These are phyloP conservation scores for Halophytophthora batemanensis DNA, from an alignment of 352 stramenopile genomes.

Conservation along the genomic window DNA sequence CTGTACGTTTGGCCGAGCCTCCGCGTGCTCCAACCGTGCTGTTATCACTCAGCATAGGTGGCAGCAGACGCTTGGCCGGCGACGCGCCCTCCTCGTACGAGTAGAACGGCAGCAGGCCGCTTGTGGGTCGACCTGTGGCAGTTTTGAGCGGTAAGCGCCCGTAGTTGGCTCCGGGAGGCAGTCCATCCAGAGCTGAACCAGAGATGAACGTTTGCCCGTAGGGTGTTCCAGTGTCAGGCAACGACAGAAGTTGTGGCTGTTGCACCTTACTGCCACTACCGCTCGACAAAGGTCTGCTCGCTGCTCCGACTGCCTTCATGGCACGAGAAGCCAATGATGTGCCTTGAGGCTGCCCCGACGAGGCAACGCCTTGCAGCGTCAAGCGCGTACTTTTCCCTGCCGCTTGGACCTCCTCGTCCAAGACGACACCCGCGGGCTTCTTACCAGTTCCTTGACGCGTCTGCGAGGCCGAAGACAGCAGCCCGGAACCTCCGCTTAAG, in stretches of 20 bases:
- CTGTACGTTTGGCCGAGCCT: background rate
- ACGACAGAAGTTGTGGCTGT: background rate
- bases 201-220: slow-evolving; percentile 14
- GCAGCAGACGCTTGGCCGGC: slow-evolving; percentile 18
- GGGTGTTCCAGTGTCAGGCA: background rate
- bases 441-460: slow-evolving; percentile 5
- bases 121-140: background rate
- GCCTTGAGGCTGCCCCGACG: background rate
- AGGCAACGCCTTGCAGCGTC: slow-evolving; percentile 4
- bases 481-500: slow-evolving; percentile 1
- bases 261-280: background rate
- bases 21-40: background rate
- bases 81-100: slow-evolving; percentile 21
- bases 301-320: too few relatives aligned
- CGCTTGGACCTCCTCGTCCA: slow-evolving; percentile 7
- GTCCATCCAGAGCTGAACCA: slow-evolving; percentile 9
- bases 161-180: too few relatives aligned
- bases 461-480: slow-evolving; percentile 9
- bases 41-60: slow-evolving; percentile 9
- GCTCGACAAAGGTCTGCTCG: background rate
- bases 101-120: slow-evolving; percentile 16
- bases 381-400: slow-evolving; percentile 9
- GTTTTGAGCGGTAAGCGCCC: too few relatives aligned
- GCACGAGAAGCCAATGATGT: too few relatives aligned
- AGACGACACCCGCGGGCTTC: slow-evolving; percentile 4